These are phyloP conservation scores for Yamadazyma kitorensis DNA, from an alignment of 805 yeast species.

Conservation along the genomic window DNA sequence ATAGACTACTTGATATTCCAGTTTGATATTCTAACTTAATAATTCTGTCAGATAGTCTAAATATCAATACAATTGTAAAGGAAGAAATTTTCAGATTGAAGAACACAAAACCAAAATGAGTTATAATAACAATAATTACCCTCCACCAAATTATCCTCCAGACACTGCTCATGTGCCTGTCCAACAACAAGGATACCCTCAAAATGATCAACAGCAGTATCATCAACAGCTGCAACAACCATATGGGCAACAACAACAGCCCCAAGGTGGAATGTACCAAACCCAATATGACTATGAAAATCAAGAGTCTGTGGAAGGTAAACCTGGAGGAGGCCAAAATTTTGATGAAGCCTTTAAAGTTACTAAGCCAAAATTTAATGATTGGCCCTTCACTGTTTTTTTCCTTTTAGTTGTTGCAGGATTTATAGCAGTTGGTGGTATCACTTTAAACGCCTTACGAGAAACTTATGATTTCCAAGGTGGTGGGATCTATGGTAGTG, in stretches of 20 bases:
- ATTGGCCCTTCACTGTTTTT: conserved; percentile 65
- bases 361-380: conserved; percentile 62
- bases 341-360: conserved; percentile 72
- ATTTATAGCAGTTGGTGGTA: conserved; percentile 65
- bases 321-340: conserved; percentile 30
- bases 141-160: conserved; percentile 6
- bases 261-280: conserved; percentile 4
- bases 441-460: conserved; percentile 64
- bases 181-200: conserved; percentile 16
- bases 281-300: conserved; percentile 26
- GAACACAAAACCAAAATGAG: too few species aligned
- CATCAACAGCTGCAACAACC: conserved; percentile 4
- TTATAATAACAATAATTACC: conserved; percentile 9
- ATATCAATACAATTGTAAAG: too few species aligned
- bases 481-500: conserved; percentile 54
- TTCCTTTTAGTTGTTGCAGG: conserved; percentile 50
- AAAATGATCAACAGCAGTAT: conserved; percentile 3
- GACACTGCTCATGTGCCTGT: conserved; percentile 10
- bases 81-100: too few species aligned
- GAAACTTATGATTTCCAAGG: conserved; percentile 56
- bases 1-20: too few species aligned
- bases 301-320: conserved; percentile 21
- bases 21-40: too few species aligned
- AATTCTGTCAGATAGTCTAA: too few species aligned
- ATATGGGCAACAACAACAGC: conserved; percentile 9